Base-by-base conservation (phyloP, 2,329 filamentous ascomycete genomes). In the Chaetomiaceae sp. region DNA sequence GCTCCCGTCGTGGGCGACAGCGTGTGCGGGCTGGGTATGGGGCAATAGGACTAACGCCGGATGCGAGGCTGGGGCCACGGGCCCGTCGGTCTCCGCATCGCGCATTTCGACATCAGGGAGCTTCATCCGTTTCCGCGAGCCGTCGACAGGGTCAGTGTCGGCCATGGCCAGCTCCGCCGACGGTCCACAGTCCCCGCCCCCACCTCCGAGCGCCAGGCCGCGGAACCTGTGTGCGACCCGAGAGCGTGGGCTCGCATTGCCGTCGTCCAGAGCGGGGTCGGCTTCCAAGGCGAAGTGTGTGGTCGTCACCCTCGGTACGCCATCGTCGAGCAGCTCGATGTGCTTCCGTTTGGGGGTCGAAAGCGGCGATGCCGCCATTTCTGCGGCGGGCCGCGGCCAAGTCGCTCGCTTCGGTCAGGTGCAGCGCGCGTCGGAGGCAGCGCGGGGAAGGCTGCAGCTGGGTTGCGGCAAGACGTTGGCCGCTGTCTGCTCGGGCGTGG, bases 221-320 rank as follows among this genome's bases (percentile, higher is more conserved):
- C 68, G 67, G 61, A 80, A 78, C 56, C 68, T 68, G 58, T 73
- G 71, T 32, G 71, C 73, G 33, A 79, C 73, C 44, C 63, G 70
- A 34, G 72, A 71, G 44, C 71, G 68, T n/a, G 76, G 75, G 52
- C 76, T 79, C 52, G 62, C 68, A 57, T 64, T 70, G 48, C 74
- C 75, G 41, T 75, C 73, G 24, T 73, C 69, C 33, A 61, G 50
- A 22, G 58, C 45, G 29, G 62, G 47, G 48, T 60, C 40, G 36
- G 60, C 52, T 46, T 73, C 68, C 54, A 78, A 78, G 1, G 71
- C 70, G 60, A 77, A 77, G 17, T 51, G 38, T 2, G 38, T 35
- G 3, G 42, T 50, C 45, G 55, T 36, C 3, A 55, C 42, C 8
- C 45, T 48, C 18, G 51, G 47, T 6, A 53, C 33, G 10, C 50